Evolutionary conservation across 768 basidiomycete species (phyloP), one percentile per base, ranked within the genome.

Genomic region (Saitozyma sp.): DNA sequence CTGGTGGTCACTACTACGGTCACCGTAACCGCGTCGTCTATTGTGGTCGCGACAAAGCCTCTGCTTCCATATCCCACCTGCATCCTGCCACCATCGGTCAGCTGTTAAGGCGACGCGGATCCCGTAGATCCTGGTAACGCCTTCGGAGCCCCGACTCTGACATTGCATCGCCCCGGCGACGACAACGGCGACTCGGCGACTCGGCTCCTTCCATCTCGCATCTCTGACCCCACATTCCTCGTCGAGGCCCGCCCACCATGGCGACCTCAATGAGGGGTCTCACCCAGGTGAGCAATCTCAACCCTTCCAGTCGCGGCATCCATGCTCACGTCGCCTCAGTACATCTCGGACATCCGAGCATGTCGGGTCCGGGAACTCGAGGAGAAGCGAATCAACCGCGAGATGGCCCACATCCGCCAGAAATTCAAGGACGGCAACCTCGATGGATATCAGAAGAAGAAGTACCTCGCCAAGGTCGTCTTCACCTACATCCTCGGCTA

Each of bases 351-450:
- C 81, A 91, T 99, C 74, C 89, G 96, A 60, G 93, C 96, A 54
- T 95, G 95, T 54, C 84, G 95, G 61, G 94, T 98, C 19, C 87
- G 95, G 58, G 96, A 99, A 79, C 82, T 98, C 56, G 96, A 99
- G 42, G 95, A 98, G 84, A 98, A 97, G 82, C 84, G 96, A 59
- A 96, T 99, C 71, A 99, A 99, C 82, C 94, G 97, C 81, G 96
- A 99, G 82, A 98, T 99, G 96, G 96, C 96, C 0, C 97, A 99
- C 73, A 99, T 99, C 66, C 84, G 96, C 64, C 95, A 96, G 84
- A 92, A 95, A 80, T 98, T 99, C 84, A 97, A 97, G 85, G 82
- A 82, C 63, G 82, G 81, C 13, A 81, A 80, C 62, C 71, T 83
- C 19, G 82, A 82, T 58, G 82, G 82, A 16, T 80, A 82, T 51